Evolutionary conservation across 495 filamentous ascomycete genomes (phyloP), one percentile per base, ranked within the genome.

Genomic region (Annulohypoxylon bovei): DNA sequence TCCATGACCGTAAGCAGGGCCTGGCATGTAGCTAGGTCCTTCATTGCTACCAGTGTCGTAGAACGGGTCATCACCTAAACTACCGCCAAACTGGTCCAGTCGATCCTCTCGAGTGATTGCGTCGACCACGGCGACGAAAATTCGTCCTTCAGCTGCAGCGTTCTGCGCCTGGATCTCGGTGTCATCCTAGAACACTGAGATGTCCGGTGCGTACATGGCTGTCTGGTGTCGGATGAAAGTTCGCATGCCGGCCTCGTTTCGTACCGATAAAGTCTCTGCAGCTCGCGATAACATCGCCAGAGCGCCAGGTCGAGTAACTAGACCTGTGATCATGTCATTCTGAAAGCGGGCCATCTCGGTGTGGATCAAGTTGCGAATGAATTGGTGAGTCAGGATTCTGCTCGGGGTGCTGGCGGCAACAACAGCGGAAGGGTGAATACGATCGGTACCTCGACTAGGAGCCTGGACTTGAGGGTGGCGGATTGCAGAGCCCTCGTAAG

Each of bases 161-260:
- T 54, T 72, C 14, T 49, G 64, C 8, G 46, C 64, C 23, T 54
- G 37, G 23, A 61, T 49, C 39, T 72, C 70, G 11, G 37, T 60
- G 18, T 46, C 32, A 47, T 56, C 56, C 70, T 72, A 72, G 55
- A 47, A 68, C 20, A 65, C 65, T 12, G 64, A 65, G 60, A 72
- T 54, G n/a, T 32, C 25, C 4, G 70, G 70, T 1, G 65, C 55
- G 39, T 68, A 47, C 27, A 46, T 1, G 0, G 61, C 49, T 14
- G 64, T 65, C 39, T 72, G 70, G 1, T 61, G 32, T 14, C 65
- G 64, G 30, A 65, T 60, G 39, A 61, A 62, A 0, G 12, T 22
- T 32, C 54, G 55, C 14, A 72, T 12, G 0, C 55, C 64, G 0
- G 18, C 64, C 11, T 72, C 64, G 18, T 30, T 67, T 40, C 53